Evolutionary conservation across 73 alveolate genomes (phyloP).

Genomic region (Vitrella brassicaformis): DNA sequence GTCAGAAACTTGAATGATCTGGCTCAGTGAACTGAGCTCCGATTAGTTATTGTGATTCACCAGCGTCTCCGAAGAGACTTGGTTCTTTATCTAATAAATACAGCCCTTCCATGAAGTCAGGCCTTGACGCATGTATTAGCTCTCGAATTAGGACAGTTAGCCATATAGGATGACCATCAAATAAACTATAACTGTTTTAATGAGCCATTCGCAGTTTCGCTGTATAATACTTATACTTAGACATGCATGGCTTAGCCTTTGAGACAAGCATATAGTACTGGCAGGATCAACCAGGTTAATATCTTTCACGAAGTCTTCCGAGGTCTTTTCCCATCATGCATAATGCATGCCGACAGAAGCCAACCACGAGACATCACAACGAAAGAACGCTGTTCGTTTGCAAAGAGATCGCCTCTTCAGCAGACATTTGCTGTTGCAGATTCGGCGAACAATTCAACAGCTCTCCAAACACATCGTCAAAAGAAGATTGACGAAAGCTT

Average conservation of each 20-base stretch:
- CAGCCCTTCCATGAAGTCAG: constrained; percentile 54
- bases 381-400: too few species aligned
- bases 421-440: neutral
- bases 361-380: too few species aligned
- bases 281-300: constrained; percentile 95
- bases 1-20: constrained; percentile 56
- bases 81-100: constrained; percentile 48
- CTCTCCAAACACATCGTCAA: neutral
- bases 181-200: constrained; percentile 34
- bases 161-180: constrained; percentile 56
- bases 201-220: constrained; percentile 97
- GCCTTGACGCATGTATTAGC: constrained; percentile 41
- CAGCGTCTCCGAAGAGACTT: constrained; percentile 46
- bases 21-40: constrained; percentile 48
- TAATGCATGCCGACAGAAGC: too few species aligned
- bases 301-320: neutral
- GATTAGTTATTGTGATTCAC: constrained; percentile 54
- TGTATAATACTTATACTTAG: constrained; percentile 87
- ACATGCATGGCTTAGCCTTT: constrained; percentile 97
- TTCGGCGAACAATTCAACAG: neutral
- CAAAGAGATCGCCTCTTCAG: too few species aligned
- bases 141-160: constrained; percentile 62
- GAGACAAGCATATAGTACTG: constrained; percentile 96
- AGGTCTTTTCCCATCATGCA: too few species aligned
- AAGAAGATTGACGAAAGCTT: too few species aligned